phyloP scores from a whole-genome alignment of 2,329 filamentous ascomycete species.

The Colletotrichum incanum region DNA sequence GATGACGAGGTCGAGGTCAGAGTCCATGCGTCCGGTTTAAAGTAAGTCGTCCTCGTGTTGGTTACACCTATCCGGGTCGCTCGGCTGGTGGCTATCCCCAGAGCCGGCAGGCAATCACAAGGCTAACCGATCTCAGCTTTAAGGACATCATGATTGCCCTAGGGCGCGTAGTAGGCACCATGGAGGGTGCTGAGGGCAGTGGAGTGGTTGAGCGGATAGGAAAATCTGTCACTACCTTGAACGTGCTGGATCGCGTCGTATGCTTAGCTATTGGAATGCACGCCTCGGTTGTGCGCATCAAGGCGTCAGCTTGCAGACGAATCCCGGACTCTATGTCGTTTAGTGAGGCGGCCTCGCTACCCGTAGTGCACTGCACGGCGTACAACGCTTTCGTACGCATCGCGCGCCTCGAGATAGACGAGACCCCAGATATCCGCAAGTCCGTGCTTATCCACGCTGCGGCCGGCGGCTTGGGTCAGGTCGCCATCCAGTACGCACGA shows the following conservation, averaged over 20 bases:
- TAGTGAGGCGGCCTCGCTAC: conserved; percentile 18
- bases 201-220: background rate
- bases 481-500: conserved; percentile 37
- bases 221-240: background rate
- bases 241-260: background rate
- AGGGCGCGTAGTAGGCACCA: conserved; percentile 45
- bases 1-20: background rate
- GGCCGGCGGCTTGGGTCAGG: conserved; percentile 44
- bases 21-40: background rate
- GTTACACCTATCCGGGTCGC: no score
- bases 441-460: conserved; percentile 48
- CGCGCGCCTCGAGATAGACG: conserved; percentile 41
- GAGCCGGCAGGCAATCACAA: no score
- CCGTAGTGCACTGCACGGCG: conserved; percentile 48
- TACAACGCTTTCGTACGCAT: conserved; percentile 47
- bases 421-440: conserved; percentile 14
- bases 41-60: background rate
- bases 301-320: background rate
- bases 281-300: background rate
- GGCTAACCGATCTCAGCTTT: conserved; percentile 49
- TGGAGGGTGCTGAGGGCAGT: background rate
- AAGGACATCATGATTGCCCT: conserved; percentile 55
- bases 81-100: no score
- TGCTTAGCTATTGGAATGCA: background rate
- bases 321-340: background rate